Conservation (phyloP, 805 yeast species). For the Candida nonsorbophila region DNA sequence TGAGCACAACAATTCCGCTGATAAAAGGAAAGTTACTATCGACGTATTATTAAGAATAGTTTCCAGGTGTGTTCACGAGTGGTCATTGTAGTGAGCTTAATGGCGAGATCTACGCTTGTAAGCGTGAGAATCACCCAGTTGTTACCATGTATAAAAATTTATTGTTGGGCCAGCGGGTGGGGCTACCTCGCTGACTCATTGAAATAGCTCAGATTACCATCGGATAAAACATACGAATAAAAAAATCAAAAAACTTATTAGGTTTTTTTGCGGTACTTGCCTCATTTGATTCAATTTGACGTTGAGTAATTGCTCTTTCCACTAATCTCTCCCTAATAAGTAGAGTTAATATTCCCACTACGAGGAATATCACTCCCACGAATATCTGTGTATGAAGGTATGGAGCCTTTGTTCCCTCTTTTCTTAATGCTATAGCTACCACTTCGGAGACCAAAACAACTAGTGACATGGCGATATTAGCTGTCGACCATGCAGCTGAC, state of each 20-base stretch:
- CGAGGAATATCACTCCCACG: constrained; percentile 47
- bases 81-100: too few species aligned
- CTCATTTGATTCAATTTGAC: too few species aligned
- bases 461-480: constrained; percentile 26
- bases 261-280: constrained; percentile 2
- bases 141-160: too few species aligned
- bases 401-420: constrained; percentile 23
- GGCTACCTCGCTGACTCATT: too few species aligned
- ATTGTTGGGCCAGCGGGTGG: too few species aligned
- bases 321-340: constrained; percentile 52
- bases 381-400: constrained; percentile 57
- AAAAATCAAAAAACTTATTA: constrained; percentile 4
- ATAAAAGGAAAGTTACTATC: too few species aligned
- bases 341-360: constrained; percentile 36
- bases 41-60: too few species aligned
- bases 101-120: too few species aligned
- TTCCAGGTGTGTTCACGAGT: too few species aligned
- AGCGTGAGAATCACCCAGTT: too few species aligned
- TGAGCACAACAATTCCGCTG: too few species aligned
- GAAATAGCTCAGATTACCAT: too few species aligned
- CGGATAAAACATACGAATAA: constrained; percentile 18
- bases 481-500: constrained; percentile 36
- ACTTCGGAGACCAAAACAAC: constrained; percentile 46
- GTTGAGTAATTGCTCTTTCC: constrained; percentile 32
- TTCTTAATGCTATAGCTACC: constrained; percentile 46